These are phyloP conservation scores for Colletotrichum noveboracense DNA, from an alignment of 2,329 filamentous ascomycete species.

Conservation along the genomic window DNA sequence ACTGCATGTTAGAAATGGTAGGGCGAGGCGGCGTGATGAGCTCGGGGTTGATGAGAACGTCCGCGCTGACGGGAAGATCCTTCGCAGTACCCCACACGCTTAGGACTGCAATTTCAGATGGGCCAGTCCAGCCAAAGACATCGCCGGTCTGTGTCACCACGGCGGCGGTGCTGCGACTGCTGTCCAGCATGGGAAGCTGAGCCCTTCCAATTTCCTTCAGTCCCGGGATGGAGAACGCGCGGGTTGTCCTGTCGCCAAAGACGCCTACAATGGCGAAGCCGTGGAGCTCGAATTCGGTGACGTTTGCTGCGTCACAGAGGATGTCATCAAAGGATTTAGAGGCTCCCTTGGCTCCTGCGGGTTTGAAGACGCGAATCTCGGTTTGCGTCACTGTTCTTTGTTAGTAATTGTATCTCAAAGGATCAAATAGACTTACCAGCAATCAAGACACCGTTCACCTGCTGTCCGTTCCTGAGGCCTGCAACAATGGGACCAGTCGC, in stretches of 20 bases:
- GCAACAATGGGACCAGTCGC: slow-evolving; percentile 79
- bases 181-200: slow-evolving; percentile 73
- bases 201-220: slow-evolving; percentile 82
- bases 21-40: slow-evolving; percentile 78
- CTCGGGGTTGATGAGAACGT: slow-evolving; percentile 80
- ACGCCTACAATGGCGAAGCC: slow-evolving; percentile 83
- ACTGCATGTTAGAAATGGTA: slow-evolving; percentile 94
- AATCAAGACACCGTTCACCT: slow-evolving; percentile 81
- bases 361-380: slow-evolving; percentile 87
- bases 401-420: slow-evolving; percentile 27
- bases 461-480: slow-evolving; percentile 75
- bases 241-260: slow-evolving; percentile 81
- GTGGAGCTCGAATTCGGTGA: slow-evolving; percentile 76
- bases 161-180: slow-evolving; percentile 71
- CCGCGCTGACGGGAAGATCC: slow-evolving; percentile 65
- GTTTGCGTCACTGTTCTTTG: slow-evolving; percentile 62
- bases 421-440: slow-evolving; percentile 57
- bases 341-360: slow-evolving; percentile 85
- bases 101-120: slow-evolving; percentile 83
- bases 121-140: slow-evolving; percentile 86
- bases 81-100: slow-evolving; percentile 83
- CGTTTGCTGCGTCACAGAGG: slow-evolving; percentile 80
- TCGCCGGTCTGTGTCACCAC: slow-evolving; percentile 80
- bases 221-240: slow-evolving; percentile 85
- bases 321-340: slow-evolving; percentile 86